These are phyloP conservation scores for Amaranthus palmeri DNA, from an alignment of 148 eudicot genomes.

Conservation along the genomic window DNA sequence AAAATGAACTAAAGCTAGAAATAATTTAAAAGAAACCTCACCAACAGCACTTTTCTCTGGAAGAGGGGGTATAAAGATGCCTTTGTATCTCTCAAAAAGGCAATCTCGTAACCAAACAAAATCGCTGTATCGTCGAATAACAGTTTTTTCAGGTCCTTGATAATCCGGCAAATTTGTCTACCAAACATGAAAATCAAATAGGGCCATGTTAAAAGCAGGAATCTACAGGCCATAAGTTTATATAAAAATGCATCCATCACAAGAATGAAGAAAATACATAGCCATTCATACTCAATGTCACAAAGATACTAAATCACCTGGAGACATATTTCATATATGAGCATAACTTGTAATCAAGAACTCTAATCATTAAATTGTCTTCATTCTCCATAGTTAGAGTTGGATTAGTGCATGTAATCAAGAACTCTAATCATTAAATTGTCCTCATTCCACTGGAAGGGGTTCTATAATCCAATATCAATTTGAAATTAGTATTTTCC, in stretches of 20 bases:
- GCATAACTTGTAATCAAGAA: neutral
- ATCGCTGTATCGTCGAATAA: constrained; percentile 86
- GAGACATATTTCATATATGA: neutral
- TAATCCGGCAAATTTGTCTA: constrained; percentile 96
- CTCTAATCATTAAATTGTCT: no score
- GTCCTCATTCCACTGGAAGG: no score
- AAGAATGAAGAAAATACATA: neutral
- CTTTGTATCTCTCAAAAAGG: constrained; percentile 93
- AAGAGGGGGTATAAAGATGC: constrained; percentile 92
- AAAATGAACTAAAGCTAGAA: neutral
- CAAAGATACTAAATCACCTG: neutral
- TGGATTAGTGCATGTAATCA: no score
- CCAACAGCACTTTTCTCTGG: constrained; percentile 99
- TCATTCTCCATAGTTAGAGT: no score
- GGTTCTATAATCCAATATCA: no score
- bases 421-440: no score
- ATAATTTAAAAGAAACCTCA: constrained; percentile 22
- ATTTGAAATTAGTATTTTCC: no score
- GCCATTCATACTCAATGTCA: neutral
- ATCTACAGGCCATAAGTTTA: neutral
- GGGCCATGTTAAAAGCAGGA: neutral
- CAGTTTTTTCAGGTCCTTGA: constrained; percentile 89
- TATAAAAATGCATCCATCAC: neutral
- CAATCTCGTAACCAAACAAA: constrained; percentile 96
- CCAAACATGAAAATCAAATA: constrained; percentile 16